Base-by-base conservation (phyloP, 306 rosid genomes). In the Rosa lucieae region DNA sequence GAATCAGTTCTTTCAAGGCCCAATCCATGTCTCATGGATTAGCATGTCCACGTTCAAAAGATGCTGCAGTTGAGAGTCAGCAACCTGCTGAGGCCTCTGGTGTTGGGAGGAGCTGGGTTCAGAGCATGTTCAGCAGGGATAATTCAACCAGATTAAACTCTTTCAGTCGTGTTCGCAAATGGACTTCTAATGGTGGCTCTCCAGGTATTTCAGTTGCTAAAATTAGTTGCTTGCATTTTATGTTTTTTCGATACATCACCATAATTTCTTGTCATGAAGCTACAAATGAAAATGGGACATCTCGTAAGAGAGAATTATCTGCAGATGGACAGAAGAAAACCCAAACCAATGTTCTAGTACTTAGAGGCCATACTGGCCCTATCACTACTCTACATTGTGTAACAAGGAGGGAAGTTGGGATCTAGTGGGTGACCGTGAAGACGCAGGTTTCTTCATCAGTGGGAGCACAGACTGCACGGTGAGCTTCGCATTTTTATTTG, bases 371-470 rank as follows among this genome's bases (percentile, higher is more conserved):
- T 81, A 93, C 84, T 79, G 99, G 99, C 67, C 87, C 97, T 44
- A 82, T 95, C 71, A 95, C 97, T 81, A 96, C 99, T 85, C 89
- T 95, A 76, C 99, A 95, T 82, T 95, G 98, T 88, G 99, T 95
- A 63, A 90, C 99, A 15, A 95, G 91, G 84, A 89, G 99, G 87
- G 99, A 93, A 81, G 99, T 93, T 95, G 99, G 98, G 99, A 95
- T 88, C 92, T 95, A 82, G 94, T 95, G 78, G 98, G 99, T 84
- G 99, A 95, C 84, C 99, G 98, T 73, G 99, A 95, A 88, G 99
- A 95, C 86, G 98, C 99, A 65, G 99, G 99, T 70, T 93, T 95
- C 86, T 91, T 95, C 81, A 93, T 95, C 61, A 93, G 99, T 81
- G 99, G 99, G 83, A 91, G 99, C 89, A 90, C 97, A 15, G 99